Base-by-base conservation (phyloP, 2,329 filamentous ascomycete genomes). In the Dothidotthia symphoricarpi region DNA sequence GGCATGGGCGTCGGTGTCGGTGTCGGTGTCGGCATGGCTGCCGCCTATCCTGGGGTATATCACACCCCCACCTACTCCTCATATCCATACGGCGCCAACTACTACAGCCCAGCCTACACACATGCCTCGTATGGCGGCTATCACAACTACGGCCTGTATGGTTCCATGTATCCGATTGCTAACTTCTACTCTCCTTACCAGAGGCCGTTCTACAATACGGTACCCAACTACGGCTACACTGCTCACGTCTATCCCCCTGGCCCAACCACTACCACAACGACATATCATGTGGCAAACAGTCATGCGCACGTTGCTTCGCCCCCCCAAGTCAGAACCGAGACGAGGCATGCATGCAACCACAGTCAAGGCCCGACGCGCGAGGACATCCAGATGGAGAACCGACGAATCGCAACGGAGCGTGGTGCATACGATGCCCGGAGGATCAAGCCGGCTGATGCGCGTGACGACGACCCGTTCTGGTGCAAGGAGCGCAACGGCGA, bases 381-480 rank as follows among this genome's bases (percentile, higher is more conserved):
- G 11, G 60, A 63, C 14, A 47, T 63, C 8, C 52, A 65, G 27
- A 46, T 53, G 36, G 56, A 63, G 36, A 59, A 57, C 15, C 55
- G 59, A 3, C 47, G 55, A 7, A 39, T 62, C 10, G 64, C 63
- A 5, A 61, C 56, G 4, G 48, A 56, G 40, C 53, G 59, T 13
- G 64, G 63, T 2, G 55, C 59, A 2, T 66, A 66, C 34, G 50
- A 53, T 19, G 39, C 60, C 2, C 36, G 56, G 2, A 45, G 44
- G 13, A 65, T 67, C 40, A 52, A 58, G 43, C 64, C 64, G 1
- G 57, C 57, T 2, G 59, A 64, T 40, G 58, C 60, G 2, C 49
- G 45, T 13, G 50, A 56, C 22, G 61, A 66, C 28, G 59, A 66
- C 34, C 51, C 55, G 3, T 68, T 68, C 38, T 68, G 64, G 64